Evolutionary conservation across 805 yeast genomes (phyloP), one percentile per base, ranked within the genome.

Genomic region (Candida michaelii): DNA sequence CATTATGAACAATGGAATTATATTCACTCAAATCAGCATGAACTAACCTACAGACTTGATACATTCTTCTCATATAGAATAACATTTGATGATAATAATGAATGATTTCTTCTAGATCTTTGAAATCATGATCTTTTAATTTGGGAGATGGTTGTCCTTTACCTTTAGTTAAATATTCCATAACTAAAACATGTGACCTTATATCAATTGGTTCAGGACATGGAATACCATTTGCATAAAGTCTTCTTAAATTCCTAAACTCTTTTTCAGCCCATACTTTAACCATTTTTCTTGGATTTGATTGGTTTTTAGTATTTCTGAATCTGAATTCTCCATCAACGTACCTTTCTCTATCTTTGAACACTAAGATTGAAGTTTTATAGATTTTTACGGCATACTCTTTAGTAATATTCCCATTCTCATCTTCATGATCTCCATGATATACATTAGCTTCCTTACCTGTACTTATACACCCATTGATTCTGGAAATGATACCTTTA

Each of bases 391-490:
- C 86, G 0, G 99, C 99, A 53, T 71, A 82, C 53, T 80, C 96
- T 47, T 69, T 74, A 46, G 69, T 72, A 3, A 58, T 55, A 18
- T 36, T 50, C 1, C 61, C 55, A 42, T 73, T 68, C 4, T 93
- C 96, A 13, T 58, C 69, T 10, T 95, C 97, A 58, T 87, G 91
- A 51, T 68, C 73, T 13, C 73, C 76, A 47, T 69, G 76, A 60
- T 93, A 93, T 0, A 93, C 97, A 57, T 93, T 93, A n/a, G 99
- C 99, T 63, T 93, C 99, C 62, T 93, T 93, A 36, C 99, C 99
- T 0, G 99, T 93, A 54, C 93, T 82, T 37, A 93, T 74, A 60
- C 98, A 93, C 10, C 99, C 99, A 54, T 90, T 88, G 54, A 93
- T 83, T 51, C 85, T 80, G 2, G 93, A 80, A 25, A 93, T 79